Evolutionary conservation across 176 grass and related monocot species (phyloP), one percentile per base, ranked within the genome.

Genomic region (Oryza australiensis): DNA sequence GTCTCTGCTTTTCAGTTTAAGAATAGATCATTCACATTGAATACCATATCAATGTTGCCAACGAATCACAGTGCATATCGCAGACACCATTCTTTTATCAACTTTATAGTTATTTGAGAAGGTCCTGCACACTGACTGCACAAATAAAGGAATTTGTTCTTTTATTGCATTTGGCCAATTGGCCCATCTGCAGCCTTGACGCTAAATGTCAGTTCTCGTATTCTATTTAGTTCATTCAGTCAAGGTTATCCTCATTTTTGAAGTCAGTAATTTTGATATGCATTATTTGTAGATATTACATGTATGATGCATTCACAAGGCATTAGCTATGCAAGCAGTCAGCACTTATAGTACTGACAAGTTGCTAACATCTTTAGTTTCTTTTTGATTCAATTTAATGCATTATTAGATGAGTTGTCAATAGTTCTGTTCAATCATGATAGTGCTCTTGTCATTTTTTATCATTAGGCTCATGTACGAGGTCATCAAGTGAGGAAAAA

Each of bases 401-500:
- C 12, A 12, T 60, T 59, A 10, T 75, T 68, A 5, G 14, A 66
- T 80, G 35, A 24, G 12, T 55, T 65, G 1, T n/a, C 59, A 46
- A 32, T 16, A 29, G 9, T 51, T 29, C 15, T 79, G 26, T 79
- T 41, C 15, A 48, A 73, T 26, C 11, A 84, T 88, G 51, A 46
- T 66, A 68, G 29, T 62, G 70, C 80, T 64, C 38, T 30, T 84
- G 5, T 88, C 22, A 70, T 66, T 53, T 9, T 37, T 85, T 62
- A 29, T 70, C 32, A 83, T 46, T 79, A 97, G 94, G 94, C 94
- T 76, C 91, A 89, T 89, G 87, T 97, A 29, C 89, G 94, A 49
- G 91, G 94, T 51, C 74, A 93, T 77, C 94, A 97, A 84, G 91
- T 89, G 84, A 87, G 91, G 79, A 93, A 91, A 84, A 89, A 64